Evolutionary conservation across 2,329 filamentous ascomycete species (phyloP), one percentile per base, ranked within the genome.

Genomic region (Microsporum ferrugineum): DNA sequence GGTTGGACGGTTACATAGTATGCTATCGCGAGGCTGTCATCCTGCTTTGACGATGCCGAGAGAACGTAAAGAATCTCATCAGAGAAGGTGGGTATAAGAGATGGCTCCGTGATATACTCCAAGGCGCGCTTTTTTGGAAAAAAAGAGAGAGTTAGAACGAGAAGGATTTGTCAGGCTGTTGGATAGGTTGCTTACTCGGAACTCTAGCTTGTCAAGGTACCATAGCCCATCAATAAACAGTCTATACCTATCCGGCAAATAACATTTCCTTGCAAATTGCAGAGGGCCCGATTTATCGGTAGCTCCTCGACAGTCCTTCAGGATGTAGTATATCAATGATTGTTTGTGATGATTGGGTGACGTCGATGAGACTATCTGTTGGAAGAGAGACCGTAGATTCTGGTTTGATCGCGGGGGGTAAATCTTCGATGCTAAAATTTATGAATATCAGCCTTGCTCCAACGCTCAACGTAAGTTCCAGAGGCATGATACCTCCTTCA

Each of bases 211-310:
- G 70, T 95, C 90, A 71, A 95, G 78, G 67, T 88, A 79, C 88
- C 89, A 95, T 7, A 95, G 76, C 0, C 90, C 90, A 67, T 88
- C 85, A 75, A 94, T 89, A 67, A 91, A 88, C 53, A 88, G 84
- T 72, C 86, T 84, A 72, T 92, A 95, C 66, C 86, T 89, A 60
- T 81, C 79, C 1, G 90, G 88, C 58, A 95, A 79, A 64, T 86
- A 84, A 3, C 84, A 84, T 29, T 76, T 76, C 47, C 75, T 73
- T 14, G 85, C 84, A 66, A 92, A 90, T 39, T 81, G 78, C 4
- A 61, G 27, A 57, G 60, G 60, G 17, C 80, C 73, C 2, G 79
- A 78, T 23, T 79, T 78, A 58, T 81, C 78, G 33, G 76, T 70
- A 10, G 75, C 73, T 43, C 77, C 74, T 68, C 87, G 83, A 69